Conservation (phyloP, 2,329 filamentous ascomycete genomes). For the Paecilomyces variotii region DNA sequence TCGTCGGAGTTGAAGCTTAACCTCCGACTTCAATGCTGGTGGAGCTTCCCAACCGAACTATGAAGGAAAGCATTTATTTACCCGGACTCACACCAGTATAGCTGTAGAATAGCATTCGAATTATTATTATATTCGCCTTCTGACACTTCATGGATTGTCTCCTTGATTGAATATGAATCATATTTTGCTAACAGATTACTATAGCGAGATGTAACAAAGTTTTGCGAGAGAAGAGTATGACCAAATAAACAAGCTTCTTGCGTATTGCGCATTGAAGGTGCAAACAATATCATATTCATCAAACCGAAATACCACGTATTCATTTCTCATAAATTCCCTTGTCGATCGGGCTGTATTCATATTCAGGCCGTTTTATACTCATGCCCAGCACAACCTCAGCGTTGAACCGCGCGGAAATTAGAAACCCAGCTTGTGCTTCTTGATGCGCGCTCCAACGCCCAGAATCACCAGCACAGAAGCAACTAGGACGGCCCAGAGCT, state of each 20-base stretch:
- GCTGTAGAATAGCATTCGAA: background rate
- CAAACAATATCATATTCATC: background rate
- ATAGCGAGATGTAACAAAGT: background rate
- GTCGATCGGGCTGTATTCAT: background rate
- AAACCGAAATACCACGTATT: background rate
- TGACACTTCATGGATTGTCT: too few species aligned
- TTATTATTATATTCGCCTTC: background rate
- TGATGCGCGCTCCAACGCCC: constrained; percentile 70
- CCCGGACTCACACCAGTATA: background rate
- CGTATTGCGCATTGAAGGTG: background rate
- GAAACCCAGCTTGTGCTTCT: constrained; percentile 68
- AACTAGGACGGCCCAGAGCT: constrained; percentile 67
- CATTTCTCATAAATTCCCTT: background rate
- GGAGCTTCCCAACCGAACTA: background rate
- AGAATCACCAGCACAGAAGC: constrained; percentile 57
- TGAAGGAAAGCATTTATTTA: background rate
- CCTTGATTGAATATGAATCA: background rate
- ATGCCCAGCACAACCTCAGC: background rate
- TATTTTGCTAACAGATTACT: background rate
- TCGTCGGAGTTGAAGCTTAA: background rate
- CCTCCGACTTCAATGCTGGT: background rate
- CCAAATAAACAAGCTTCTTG: background rate
- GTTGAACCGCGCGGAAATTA: background rate
- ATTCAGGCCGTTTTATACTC: background rate
- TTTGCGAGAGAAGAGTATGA: background rate